Conservation (phyloP, 441 rosid genomes). For the Lepidium campestre region DNA sequence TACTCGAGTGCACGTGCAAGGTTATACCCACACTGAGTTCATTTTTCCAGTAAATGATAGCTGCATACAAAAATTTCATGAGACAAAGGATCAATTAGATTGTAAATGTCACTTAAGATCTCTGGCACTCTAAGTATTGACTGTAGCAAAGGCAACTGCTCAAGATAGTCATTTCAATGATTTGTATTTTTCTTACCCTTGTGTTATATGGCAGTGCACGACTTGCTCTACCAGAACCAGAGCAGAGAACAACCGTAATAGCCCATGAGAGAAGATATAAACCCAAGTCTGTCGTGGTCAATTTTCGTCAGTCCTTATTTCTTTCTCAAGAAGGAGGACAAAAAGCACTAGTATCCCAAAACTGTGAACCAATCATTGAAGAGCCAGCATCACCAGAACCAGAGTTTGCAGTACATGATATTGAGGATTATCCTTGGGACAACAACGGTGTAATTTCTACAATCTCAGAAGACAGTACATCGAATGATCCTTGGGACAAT, state of each 20-base stretch:
- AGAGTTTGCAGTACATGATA: conserved; percentile 38
- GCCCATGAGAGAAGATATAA: conserved; percentile 22
- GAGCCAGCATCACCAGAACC: conserved; percentile 58
- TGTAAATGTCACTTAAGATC: background rate
- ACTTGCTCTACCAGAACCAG: conserved; percentile 62
- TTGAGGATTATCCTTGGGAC: conserved; percentile 44
- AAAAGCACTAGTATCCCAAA: conserved; percentile 19
- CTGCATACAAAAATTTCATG: background rate
- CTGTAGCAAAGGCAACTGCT: background rate
- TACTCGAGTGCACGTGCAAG: conserved; percentile 69
- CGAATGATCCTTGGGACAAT: conserved; percentile 30
- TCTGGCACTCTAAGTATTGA: background rate
- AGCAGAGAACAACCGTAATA: conserved; percentile 32
- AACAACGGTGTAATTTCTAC: conserved; percentile 42
- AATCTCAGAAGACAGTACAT: background rate
- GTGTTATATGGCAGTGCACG: conserved; percentile 35
- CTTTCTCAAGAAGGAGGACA: conserved; percentile 25
- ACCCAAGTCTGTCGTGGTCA: conserved; percentile 12
- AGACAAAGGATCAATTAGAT: background rate
- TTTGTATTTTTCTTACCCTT: background rate
- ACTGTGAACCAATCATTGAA: conserved; percentile 51
- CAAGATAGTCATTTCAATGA: background rate
- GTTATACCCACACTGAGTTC: conserved; percentile 14
- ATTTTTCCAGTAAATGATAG: background rate
- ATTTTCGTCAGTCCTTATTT: conserved; percentile 26